phyloP scores from a whole-genome alignment of 2,329 filamentous ascomycete genomes.

The Paracoccidioides brasiliensis region DNA sequence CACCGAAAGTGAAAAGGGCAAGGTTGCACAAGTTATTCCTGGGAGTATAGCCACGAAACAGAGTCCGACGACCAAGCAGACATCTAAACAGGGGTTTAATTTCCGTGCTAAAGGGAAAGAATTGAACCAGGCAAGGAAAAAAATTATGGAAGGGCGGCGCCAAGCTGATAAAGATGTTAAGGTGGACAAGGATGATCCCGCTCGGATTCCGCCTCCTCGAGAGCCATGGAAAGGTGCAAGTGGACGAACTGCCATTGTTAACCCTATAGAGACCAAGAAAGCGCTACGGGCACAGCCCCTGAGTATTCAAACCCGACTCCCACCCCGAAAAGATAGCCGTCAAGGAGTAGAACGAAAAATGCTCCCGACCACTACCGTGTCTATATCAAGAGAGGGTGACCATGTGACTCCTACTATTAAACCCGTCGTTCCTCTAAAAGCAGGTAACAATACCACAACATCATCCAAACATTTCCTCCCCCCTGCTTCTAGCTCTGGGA shows the following conservation, averaged over 20 bases:
- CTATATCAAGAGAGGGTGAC: background rate
- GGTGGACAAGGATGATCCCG: conserved; percentile 27
- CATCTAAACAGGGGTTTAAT: conserved; percentile 18
- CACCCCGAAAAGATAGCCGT: background rate
- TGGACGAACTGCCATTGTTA: conserved; percentile 51
- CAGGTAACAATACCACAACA: conserved; percentile 24
- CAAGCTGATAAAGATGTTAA: conserved; percentile 19
- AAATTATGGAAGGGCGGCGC: conserved; percentile 18
- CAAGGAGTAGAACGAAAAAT: background rate
- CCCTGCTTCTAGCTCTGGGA: conserved; percentile 6
- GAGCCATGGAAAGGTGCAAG: conserved; percentile 59
- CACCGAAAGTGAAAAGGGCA: conserved; percentile 43
- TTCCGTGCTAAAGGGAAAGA: conserved; percentile 25
- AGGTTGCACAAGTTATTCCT: conserved; percentile 44
- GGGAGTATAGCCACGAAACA: conserved; percentile 22
- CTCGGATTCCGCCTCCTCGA: conserved; percentile 35
- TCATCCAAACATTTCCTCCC: conserved; percentile 8
- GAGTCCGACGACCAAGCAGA: conserved; percentile 15
- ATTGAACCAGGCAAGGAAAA: conserved; percentile 25
- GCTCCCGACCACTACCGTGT: conserved; percentile 11
- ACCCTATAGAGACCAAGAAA: conserved; percentile 54
- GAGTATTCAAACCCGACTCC: conserved; percentile 15
- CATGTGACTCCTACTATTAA: conserved; percentile 21
- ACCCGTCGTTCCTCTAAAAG: conserved; percentile 31
- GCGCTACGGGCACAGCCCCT: conserved; percentile 43